These are phyloP conservation scores for Yamadazyma blattariae DNA, from an alignment of 1,139 yeast species.

Conservation along the genomic window DNA sequence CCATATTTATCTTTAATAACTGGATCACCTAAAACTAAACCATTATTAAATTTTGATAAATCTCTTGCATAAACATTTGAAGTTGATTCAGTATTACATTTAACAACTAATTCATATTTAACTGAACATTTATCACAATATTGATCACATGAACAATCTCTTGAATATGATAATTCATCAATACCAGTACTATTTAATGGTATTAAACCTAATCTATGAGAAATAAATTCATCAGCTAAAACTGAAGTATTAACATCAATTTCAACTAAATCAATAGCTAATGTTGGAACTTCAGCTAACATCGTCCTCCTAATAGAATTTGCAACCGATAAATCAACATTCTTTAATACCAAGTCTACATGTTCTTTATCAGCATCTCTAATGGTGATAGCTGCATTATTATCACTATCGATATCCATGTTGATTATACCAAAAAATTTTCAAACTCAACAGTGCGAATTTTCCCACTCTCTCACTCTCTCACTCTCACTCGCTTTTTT, in stretches of 20 bases:
- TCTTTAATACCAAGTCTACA: constrained; percentile 85
- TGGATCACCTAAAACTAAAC: constrained; percentile 69
- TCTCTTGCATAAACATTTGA: constrained; percentile 91
- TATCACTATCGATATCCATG: constrained; percentile 41
- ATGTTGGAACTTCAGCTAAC: constrained; percentile 94
- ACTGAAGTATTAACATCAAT: constrained; percentile 92
- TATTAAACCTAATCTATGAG: constrained; percentile 89
- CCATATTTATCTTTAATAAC: constrained; percentile 74
- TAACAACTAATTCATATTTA: constrained; percentile 78
- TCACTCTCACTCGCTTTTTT: too few relatives aligned
- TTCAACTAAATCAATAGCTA: constrained; percentile 95
- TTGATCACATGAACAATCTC: constrained; percentile 98
- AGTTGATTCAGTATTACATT: constrained; percentile 83
- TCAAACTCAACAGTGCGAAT: constrained; percentile 1
- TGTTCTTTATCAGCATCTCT: constrained; percentile 81
- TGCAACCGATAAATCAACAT: constrained; percentile 88
- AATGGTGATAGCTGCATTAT: constrained; percentile 79
- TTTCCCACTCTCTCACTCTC: too few relatives aligned
- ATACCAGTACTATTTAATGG: constrained; percentile 86
- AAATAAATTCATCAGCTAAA: constrained; percentile 91
- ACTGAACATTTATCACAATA: constrained; percentile 96
- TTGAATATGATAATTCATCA: constrained; percentile 73
- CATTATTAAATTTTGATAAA: constrained; percentile 53
- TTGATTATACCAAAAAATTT: constrained; percentile 5
- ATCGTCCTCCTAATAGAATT: constrained; percentile 89